Base-by-base conservation (phyloP, 352 stramenopile genomes). In the Phytophthora quininea region DNA sequence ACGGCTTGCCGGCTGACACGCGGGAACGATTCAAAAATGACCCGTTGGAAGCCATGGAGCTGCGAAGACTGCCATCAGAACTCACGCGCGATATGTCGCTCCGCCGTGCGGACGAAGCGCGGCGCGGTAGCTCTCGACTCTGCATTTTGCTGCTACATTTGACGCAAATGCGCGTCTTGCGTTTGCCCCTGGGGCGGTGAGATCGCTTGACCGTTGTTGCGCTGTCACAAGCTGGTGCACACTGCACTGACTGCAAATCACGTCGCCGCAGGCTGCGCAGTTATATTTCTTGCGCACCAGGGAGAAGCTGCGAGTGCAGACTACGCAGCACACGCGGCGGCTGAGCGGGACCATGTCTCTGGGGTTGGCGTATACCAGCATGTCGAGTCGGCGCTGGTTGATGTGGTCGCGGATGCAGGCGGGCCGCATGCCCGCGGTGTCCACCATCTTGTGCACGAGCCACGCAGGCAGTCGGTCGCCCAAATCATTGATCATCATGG, bases 231-330 rank as follows among this genome's bases (percentile, higher is more conserved):
- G 73, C 73, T 95, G 78, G 24, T 89, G 75, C 12, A 95, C 76
- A 52, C 83, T 91, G 53, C 87, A 95, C 60, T 91, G 83, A 53
- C 76, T 90, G 64, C 87, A 95, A 45, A 95, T 89, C 38, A 95
- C 87, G 35, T 95, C 87, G 47, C 87, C 87, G 53, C 87, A 95
- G 31, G 75, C 87, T 12, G 76, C 82, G 58, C 87, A 95, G 54
- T 92, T 92, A 71, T 95, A 92, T 60, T 95, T 95, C 64, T 95
- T 95, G 27, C 87, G 77, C 45, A 95, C 83, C 27, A 95, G 77
- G 24, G 87, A 93, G 60, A 95, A 95, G 61, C 84, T 91, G 30
- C 87, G 86, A 2, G 87, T 95, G 60, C 87, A 95, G 8, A 95
- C 80, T 9, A 90, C 70, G 60, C 87, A 95, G 64, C 82, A 92